Base-by-base conservation (phyloP, 768 basidiomycete genomes). In the Lactarius psammicola region DNA sequence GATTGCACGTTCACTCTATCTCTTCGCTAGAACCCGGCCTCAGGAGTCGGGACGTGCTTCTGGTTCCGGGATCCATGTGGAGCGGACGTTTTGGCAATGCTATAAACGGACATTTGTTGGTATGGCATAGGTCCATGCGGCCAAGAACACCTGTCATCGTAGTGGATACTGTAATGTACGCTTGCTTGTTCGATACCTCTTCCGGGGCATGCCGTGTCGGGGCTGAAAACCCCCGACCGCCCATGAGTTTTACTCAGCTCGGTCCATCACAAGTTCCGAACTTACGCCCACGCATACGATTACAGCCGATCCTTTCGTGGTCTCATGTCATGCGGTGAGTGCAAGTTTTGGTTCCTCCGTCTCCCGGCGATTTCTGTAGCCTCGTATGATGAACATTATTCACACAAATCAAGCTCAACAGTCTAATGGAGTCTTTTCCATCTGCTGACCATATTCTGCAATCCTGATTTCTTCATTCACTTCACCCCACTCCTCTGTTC, bases 391-490 rank as follows among this genome's bases (percentile, higher is more conserved):
- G 80, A 80, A 73, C 55, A 66, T 69, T 65, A 74, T 51, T 74
- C 76, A 77, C 78, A 76, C 62, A 60, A 78, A 71, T 79, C 79
- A 80, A 81, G 78, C 79, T 80, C 79, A 80, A 80, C 79, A 80
- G 78, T 80, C 79, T 76, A 71, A 80, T 79, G 78, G 75, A 72
- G 74, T 51, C 17, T 72, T 42, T 51, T 78, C 77, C 79, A 79
- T 57, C 66, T 80, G 79, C 78, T 78, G 79, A 81, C 65, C 66
- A 34, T 40, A 63, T 71, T 74, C 80, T 80, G 78, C 79, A 80
- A 79, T 81, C 76, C 80, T 80, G 80, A 80, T 59, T 40, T 33
- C 18, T 17, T 20, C 4, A 9, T 10, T 26, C 10, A 33, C 26
- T 23, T n/a, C 7, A 9, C 20, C 15, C 18, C 7, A 4, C 67